Conservation (phyloP, 1,284 basidiomycete genomes). For the Apiotrichum veenhuisii region DNA sequence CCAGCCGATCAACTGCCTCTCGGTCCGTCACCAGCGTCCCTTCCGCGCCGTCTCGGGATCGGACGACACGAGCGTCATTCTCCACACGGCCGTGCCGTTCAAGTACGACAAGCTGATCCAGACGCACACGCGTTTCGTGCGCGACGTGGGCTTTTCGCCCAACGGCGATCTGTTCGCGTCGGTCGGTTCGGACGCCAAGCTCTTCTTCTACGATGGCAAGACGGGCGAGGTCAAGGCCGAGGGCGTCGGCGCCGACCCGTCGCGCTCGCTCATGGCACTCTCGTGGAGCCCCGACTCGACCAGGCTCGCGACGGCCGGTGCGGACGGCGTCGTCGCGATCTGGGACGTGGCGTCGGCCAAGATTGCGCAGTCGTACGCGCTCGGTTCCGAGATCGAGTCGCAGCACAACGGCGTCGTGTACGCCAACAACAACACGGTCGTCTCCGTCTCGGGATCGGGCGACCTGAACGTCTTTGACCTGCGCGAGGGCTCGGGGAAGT, state of each 20-base stretch:
- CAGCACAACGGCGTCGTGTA: slow-evolving; percentile 90
- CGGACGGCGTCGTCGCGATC: slow-evolving; percentile 81
- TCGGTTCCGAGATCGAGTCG: slow-evolving; percentile 63
- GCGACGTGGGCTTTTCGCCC: slow-evolving; percentile 80
- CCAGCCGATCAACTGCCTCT: slow-evolving; percentile 79
- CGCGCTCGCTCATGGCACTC: slow-evolving; percentile 63
- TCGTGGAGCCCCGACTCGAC: slow-evolving; percentile 74
- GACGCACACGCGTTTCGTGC: slow-evolving; percentile 90
- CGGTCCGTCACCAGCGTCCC: slow-evolving; percentile 84
- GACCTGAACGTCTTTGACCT: slow-evolving; percentile 81
- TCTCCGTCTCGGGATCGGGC: slow-evolving; percentile 81
- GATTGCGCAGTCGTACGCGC: slow-evolving; percentile 62
- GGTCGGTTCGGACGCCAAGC: slow-evolving; percentile 85
- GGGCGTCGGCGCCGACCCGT: slow-evolving; percentile 54
- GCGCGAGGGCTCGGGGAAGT: slow-evolving; percentile 57
- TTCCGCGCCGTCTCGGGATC: slow-evolving; percentile 84
- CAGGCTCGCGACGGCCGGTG: slow-evolving; percentile 73
- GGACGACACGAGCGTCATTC: slow-evolving; percentile 77
- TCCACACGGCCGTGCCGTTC: slow-evolving; percentile 75
- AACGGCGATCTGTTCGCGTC: slow-evolving; percentile 81
- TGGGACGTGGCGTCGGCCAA: slow-evolving; percentile 79
- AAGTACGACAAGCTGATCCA: slow-evolving; percentile 87
- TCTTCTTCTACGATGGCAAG: slow-evolving; percentile 87
- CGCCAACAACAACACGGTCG: slow-evolving; percentile 66
- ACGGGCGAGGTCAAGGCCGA: slow-evolving; percentile 74